Conservation (phyloP, 306 rosid species). For the Amphicarpaea edgeworthii region DNA sequence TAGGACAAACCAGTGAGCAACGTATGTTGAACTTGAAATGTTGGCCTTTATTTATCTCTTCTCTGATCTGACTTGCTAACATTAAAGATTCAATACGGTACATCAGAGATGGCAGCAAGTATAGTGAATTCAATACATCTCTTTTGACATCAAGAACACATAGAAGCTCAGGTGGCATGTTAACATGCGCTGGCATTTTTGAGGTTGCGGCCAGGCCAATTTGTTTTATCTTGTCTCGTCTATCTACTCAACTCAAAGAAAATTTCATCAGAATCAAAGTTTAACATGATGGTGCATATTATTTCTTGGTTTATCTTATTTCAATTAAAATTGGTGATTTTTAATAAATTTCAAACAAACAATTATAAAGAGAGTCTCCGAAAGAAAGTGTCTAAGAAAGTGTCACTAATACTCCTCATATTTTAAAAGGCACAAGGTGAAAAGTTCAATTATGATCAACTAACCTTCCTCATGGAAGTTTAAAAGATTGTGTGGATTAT, state of each 20-base stretch:
- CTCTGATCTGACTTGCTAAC: slow-evolving; percentile 91
- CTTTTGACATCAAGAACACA: slow-evolving; percentile 61
- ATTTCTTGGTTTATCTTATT: no score
- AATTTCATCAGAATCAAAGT: slow-evolving; percentile 35
- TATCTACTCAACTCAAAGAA: slow-evolving; percentile 52
- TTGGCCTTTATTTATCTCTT: slow-evolving; percentile 66
- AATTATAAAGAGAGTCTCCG: no score
- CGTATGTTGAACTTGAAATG: slow-evolving; percentile 56
- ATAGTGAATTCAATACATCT: slow-evolving; percentile 70
- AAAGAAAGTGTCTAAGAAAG: no score
- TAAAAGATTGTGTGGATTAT: slow-evolving; percentile 90
- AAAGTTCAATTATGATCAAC: slow-evolving; percentile 50
- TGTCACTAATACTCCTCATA: no score
- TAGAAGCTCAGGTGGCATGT: slow-evolving; percentile 93
- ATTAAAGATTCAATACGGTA: slow-evolving; percentile 82
- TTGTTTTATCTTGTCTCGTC: slow-evolving; percentile 50
- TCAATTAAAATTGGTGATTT: no score
- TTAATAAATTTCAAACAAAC: no score
- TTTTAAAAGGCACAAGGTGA: slow-evolving; percentile 16
- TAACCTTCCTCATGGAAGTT: slow-evolving; percentile 76
- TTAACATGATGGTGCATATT: slow-evolving; percentile 6
- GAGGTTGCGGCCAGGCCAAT: slow-evolving; percentile 42
- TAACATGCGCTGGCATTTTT: slow-evolving; percentile 70
- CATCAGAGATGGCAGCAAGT: slow-evolving; percentile 88
- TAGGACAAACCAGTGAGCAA: slow-evolving; percentile 71